A percentile compares a stretch with the other conserved stretches of the same genome.
These are phyloP conservation scores for Vitis rotundifolia DNA, from an alignment of 164 flowering plant genomes.

Conservation along the genomic window DNA sequence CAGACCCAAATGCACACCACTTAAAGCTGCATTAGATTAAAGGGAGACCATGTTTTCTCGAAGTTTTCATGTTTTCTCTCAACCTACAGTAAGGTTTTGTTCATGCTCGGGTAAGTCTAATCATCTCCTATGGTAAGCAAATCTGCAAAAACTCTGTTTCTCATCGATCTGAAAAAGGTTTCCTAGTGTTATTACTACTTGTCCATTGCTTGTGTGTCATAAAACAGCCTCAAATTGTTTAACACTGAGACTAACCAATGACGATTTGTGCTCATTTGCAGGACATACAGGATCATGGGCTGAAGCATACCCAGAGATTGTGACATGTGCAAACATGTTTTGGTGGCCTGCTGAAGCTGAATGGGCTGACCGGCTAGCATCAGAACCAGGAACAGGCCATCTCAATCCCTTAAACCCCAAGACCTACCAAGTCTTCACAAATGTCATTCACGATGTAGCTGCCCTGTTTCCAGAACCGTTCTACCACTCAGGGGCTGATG, in stretches of 20 bases:
- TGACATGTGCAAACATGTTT: conserved; percentile 81
- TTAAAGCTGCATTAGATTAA: no score
- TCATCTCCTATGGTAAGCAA: no score
- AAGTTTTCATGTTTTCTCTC: no score
- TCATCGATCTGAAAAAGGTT: no score
- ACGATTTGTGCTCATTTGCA: conserved; percentile 23
- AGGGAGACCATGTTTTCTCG: no score
- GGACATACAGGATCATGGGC: conserved; percentile 98
- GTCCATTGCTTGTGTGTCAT: no score
- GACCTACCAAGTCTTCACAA: conserved; percentile 69
- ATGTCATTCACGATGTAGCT: conserved; percentile 53
- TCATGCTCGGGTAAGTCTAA: no score
- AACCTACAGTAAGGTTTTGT: no score
- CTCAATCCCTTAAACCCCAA: conserved; percentile 79
- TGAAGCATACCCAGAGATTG: conserved; percentile 85
- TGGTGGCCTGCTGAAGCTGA: conserved; percentile 72
- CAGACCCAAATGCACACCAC: no score
- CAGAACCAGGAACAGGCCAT: conserved; percentile 95
- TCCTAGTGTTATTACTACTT: no score
- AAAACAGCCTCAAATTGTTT: no score
- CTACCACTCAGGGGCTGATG: conserved; percentile 86
- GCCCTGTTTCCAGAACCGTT: conserved; percentile 75
- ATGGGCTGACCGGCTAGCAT: conserved; percentile 70
- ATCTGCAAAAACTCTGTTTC: no score
- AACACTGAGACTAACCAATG: not conserved